Percentiles rank a stretch among this genome's conserved stretches.
phyloP scores from a whole-genome alignment of 352 stramenopile genomes.

The Detonula confervacea region DNA sequence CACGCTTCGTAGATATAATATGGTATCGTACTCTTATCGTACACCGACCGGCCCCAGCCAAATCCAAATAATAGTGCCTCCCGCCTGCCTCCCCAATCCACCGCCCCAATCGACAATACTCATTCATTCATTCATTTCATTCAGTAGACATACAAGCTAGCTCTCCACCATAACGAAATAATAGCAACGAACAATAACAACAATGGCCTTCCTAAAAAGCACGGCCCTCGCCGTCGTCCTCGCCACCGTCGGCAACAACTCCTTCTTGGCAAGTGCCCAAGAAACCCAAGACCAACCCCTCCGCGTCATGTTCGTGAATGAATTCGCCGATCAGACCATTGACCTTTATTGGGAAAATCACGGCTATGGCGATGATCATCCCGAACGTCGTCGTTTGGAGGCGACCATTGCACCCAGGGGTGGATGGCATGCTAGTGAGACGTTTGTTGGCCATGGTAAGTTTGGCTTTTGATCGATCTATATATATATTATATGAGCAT shows the following conservation, averaged over 20 bases:
- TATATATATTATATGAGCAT: too few relatives aligned
- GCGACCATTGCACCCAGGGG: constrained; percentile 33
- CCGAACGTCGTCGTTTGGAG: constrained; percentile 22
- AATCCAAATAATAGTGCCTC: too few relatives aligned
- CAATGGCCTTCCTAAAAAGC: not conserved
- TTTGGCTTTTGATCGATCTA: not conserved
- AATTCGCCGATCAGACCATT: constrained; percentile 32
- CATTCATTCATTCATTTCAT: too few relatives aligned
- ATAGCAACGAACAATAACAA: too few relatives aligned
- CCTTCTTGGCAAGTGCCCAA: not conserved
- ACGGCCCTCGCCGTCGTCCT: constrained; percentile 10
- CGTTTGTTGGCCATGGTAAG: constrained; percentile 42
- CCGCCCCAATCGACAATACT: too few relatives aligned
- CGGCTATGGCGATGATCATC: constrained; percentile 14
- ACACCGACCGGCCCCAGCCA: too few relatives aligned
- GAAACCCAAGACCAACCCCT: constrained; percentile 18
- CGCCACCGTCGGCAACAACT: not conserved
- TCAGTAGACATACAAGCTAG: too few relatives aligned
- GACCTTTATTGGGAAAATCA: constrained; percentile 58
- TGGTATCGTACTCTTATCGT: too few relatives aligned
- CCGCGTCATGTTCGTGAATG: constrained; percentile 45
- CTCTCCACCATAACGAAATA: too few relatives aligned
- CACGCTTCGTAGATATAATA: too few relatives aligned
- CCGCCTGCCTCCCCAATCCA: too few relatives aligned
- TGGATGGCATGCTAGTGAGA: constrained; percentile 26